phyloP scores from a whole-genome alignment of 306 rosid genomes.

The Acacia crassicarpa region DNA sequence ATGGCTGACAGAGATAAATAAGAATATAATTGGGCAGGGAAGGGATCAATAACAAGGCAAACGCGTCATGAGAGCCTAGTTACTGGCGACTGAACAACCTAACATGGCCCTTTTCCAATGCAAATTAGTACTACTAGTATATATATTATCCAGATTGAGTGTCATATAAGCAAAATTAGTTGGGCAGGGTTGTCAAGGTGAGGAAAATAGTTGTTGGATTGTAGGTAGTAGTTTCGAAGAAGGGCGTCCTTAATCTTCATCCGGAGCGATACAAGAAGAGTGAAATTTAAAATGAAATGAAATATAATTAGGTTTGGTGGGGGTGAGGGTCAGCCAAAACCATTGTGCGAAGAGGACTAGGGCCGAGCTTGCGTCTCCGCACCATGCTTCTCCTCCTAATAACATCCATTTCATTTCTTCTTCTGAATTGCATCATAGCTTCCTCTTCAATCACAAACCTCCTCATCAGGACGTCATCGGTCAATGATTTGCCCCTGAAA shows the following conservation, averaged over 20 bases:
- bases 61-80: constrained; percentile 20
- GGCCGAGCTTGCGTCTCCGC: constrained; percentile 79
- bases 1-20: background rate
- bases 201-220: background rate
- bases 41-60: background rate
- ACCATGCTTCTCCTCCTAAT: constrained; percentile 61
- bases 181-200: constrained; percentile 30
- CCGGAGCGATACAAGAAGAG: background rate
- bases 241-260: no score
- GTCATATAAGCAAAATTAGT: constrained; percentile 60
- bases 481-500: constrained; percentile 87
- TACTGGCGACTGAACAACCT: constrained; percentile 42
- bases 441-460: constrained; percentile 91
- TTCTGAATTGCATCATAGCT: constrained; percentile 92
- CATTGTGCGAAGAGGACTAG: constrained; percentile 90
- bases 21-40: background rate
- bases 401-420: constrained; percentile 88
- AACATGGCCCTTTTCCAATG: constrained; percentile 37
- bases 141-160: constrained; percentile 48
- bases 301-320: constrained; percentile 15
- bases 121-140: no score
- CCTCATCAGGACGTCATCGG: constrained; percentile 90
- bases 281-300: background rate
- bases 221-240: no score
- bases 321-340: constrained; percentile 47